Evolutionary conservation across 345 rosid genomes (phyloP), one percentile per base, ranked within the genome.

Genomic region (Corchorus olitorius): DNA sequence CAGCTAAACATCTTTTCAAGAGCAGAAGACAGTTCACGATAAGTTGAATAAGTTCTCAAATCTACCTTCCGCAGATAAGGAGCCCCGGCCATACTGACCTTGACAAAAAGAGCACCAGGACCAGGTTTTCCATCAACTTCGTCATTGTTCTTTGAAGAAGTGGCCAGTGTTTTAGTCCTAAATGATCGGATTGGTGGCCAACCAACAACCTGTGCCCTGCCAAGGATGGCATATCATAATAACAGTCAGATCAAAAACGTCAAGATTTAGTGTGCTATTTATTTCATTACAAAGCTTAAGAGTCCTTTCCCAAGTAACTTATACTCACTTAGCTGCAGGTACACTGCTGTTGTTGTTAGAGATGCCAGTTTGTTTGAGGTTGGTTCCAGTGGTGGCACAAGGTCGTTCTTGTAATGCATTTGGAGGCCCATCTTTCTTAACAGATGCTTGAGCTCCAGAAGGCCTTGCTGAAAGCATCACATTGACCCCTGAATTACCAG

Each of bases 1-100:
- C 94, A 88, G 76, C 93, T 90, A 81, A 94, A 94, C 98, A 94
- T 94, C 84, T 92, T 94, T 91, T 92, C 97, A 27, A 94, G 94
- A 46, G 96, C 92, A 81, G 89, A 80, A 71, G 98, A 94, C 66
- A 94, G 79, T 53, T 91, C 91, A 75, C 74, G 85, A 76, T 94
- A 94, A n/a, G 84, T 79, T 27, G 93, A 81, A 82, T 86, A 91
- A 46, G 82, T 92, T 76, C 90, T 84, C 83, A 92, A 85, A 79
- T 92, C 97, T 10, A 94, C 98, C 79, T 94, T 94, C 84, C 98
- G 82, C 87, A 94, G 82, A 75, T 91, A 94, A 34, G 97, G 97
- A 79, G 97, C 98, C 61, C 98, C 97, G 43, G 91, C 96, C 98
- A 94, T 94, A 87, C 98, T 94, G 55, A 92, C 98, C 81, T 94